Conservation (phyloP, 306 rosid species). For the Glycine soja region DNA sequence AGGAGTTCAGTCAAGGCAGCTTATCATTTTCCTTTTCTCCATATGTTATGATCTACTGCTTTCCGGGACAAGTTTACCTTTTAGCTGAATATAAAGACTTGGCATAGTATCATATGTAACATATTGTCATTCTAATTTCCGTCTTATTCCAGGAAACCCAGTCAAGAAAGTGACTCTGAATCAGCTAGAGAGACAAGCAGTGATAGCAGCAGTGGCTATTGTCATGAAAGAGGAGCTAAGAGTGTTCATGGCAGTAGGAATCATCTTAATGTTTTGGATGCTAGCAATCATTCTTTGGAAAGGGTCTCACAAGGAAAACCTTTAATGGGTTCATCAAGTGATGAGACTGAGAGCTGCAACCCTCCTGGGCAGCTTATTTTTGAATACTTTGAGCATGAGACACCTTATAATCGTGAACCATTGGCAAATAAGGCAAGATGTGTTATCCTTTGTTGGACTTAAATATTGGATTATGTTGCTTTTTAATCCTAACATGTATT, state of each 20-base stretch:
- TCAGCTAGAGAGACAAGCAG: constrained; percentile 89
- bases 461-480: constrained; percentile 1
- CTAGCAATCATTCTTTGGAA: constrained; percentile 56
- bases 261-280: constrained; percentile 52
- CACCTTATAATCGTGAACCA: constrained; percentile 86
- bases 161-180: constrained; percentile 83
- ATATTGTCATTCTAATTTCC: constrained; percentile 15
- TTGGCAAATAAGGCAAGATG: constrained; percentile 82
- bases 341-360: constrained; percentile 69
- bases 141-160: constrained; percentile 63
- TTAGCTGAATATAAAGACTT: constrained; percentile 16
- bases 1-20: constrained; percentile 3
- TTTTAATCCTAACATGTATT: constrained; percentile 43
- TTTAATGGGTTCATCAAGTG: constrained; percentile 69
- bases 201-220: constrained; percentile 71
- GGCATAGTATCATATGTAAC: constrained; percentile 7
- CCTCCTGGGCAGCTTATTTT: constrained; percentile 74
- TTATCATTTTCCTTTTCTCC: not conserved
- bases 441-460: constrained; percentile 35
- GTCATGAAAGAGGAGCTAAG: constrained; percentile 62
- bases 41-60: too few relatives aligned
- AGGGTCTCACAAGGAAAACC: constrained; percentile 58
- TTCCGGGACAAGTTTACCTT: constrained; percentile 1
- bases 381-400: constrained; percentile 77
- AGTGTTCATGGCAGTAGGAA: constrained; percentile 52